These are phyloP conservation scores for Heliocybe sulcata DNA, from an alignment of 1,284 basidiomycete genomes.

Conservation along the genomic window DNA sequence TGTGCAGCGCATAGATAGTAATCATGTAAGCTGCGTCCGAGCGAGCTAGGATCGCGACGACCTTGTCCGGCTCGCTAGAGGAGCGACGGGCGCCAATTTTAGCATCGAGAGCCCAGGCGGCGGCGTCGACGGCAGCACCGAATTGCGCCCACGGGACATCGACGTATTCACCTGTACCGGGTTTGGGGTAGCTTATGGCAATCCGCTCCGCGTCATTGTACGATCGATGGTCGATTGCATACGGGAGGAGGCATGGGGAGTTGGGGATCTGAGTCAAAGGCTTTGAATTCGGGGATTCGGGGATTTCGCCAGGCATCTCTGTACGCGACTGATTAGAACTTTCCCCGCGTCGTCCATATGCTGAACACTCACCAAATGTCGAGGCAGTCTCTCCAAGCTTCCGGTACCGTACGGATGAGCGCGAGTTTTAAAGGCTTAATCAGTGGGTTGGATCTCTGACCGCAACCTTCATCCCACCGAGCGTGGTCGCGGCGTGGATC, in stretches of 20 bases:
- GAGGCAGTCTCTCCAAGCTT: too few species aligned
- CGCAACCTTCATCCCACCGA: too few species aligned
- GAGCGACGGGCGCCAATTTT: constrained; percentile 4
- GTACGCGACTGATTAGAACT: not conserved
- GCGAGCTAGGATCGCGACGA: constrained; percentile 5
- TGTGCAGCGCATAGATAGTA: constrained; percentile 8
- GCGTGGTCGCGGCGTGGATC: too few species aligned
- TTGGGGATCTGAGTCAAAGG: constrained; percentile 4
- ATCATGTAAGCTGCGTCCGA: constrained; percentile 7
- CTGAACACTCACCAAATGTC: not conserved
- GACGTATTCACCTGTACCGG: constrained; percentile 4
- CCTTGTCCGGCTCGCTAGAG: constrained; percentile 4
- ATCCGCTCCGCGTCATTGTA: constrained; percentile 5
- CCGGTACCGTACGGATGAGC: too few species aligned
- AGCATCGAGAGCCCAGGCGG: constrained; percentile 5
- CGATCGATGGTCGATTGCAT: constrained; percentile 7
- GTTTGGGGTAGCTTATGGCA: constrained; percentile 6
- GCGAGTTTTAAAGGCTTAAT: too few species aligned
- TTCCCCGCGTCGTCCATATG: not conserved
- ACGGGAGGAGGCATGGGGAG: constrained; percentile 2
- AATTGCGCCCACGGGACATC: constrained; percentile 7
- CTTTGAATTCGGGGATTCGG: not conserved
- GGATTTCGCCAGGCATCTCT: not conserved
- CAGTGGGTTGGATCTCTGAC: too few species aligned
- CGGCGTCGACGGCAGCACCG: constrained; percentile 4